Evolutionary conservation across 2,329 filamentous ascomycete genomes (phyloP).

Genomic region (Fusarium incarnatum): DNA sequence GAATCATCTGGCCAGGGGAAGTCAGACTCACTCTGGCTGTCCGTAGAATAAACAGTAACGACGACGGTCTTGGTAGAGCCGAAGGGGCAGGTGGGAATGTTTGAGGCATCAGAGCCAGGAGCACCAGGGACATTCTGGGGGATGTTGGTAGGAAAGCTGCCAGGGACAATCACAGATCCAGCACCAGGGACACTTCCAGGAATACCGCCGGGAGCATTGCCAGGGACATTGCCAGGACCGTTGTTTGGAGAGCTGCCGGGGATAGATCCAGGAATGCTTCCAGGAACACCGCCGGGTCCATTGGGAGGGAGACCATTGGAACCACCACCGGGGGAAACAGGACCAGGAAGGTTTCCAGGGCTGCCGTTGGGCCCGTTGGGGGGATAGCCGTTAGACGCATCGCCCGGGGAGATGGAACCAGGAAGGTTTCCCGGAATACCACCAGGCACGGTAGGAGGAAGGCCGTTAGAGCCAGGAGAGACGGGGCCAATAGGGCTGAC

Average conservation of each 20-base stretch:
- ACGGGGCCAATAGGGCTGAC: conserved; percentile 9
- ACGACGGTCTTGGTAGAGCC: conserved; percentile 59
- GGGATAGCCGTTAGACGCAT: conserved; percentile 26
- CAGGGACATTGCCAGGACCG: background rate
- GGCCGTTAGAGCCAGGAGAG: conserved; percentile 21
- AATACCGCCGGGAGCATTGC: background rate
- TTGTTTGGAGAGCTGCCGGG: conserved; percentile 15
- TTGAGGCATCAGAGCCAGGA: conserved; percentile 17
- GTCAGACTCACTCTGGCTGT: conserved; percentile 40
- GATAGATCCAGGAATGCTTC: conserved; percentile 13
- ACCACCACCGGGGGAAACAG: conserved; percentile 15
- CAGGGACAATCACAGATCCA: too few relatives aligned
- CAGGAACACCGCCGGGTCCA: conserved; percentile 11
- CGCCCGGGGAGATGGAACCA: conserved; percentile 17
- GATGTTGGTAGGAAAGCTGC: too few relatives aligned
- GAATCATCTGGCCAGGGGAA: conserved; percentile 31
- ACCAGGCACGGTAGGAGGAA: conserved; percentile 22
- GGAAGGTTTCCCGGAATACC: conserved; percentile 1
- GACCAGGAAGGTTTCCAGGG: conserved; percentile 20
- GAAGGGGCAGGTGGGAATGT: conserved; percentile 54
- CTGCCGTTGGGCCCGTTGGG: conserved; percentile 13
- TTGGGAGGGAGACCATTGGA: conserved; percentile 30
- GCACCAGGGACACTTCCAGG: conserved; percentile 11
- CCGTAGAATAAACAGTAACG: conserved; percentile 58
- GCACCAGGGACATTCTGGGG: conserved; percentile 22